These are phyloP conservation scores for Hypoxylon sp. DNA, from an alignment of 2,329 filamentous ascomycete species.

Conservation along the genomic window DNA sequence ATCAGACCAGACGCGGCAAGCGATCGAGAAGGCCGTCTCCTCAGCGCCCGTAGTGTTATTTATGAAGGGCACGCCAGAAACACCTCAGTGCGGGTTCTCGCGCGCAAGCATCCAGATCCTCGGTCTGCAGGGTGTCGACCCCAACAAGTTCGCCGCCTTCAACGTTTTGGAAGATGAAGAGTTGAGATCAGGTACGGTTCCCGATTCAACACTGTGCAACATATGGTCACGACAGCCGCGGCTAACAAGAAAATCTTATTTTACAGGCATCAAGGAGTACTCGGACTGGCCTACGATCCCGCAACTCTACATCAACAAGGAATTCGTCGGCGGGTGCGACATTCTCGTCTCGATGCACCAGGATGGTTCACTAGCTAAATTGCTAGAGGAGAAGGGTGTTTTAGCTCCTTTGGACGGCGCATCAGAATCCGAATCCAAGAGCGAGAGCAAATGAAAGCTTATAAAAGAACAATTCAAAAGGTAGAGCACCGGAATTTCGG, in stretches of 20 bases:
- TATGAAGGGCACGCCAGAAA: conserved; percentile 99
- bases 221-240: not conserved
- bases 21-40: conserved; percentile 90
- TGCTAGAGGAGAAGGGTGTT: conserved; percentile 94
- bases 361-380: conserved; percentile 90
- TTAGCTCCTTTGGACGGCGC: conserved; percentile 72
- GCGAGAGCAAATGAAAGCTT: conserved; percentile 54
- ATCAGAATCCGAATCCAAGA: conserved; percentile 55
- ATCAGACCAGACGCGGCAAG: conserved; percentile 82
- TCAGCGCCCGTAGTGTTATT: conserved; percentile 96
- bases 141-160: conserved; percentile 96
- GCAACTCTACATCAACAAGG: conserved; percentile 94
- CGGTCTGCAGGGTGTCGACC: conserved; percentile 94
- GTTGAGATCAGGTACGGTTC: conserved; percentile 78
- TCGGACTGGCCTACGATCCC: conserved; percentile 99
- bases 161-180: conserved; percentile 96
- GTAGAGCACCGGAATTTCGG: conserved; percentile 3
- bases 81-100: conserved; percentile 96
- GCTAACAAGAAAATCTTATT: conserved; percentile 18
- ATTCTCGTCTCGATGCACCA: conserved; percentile 98
- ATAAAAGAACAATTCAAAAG: conserved; percentile 16
- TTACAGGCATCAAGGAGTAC: conserved; percentile 94
- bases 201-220: not conserved
- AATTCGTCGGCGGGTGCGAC: conserved; percentile 98
- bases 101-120: conserved; percentile 95